Conservation (phyloP, 352 stramenopile genomes). For the Globisporangium rhizosaccharum region DNA sequence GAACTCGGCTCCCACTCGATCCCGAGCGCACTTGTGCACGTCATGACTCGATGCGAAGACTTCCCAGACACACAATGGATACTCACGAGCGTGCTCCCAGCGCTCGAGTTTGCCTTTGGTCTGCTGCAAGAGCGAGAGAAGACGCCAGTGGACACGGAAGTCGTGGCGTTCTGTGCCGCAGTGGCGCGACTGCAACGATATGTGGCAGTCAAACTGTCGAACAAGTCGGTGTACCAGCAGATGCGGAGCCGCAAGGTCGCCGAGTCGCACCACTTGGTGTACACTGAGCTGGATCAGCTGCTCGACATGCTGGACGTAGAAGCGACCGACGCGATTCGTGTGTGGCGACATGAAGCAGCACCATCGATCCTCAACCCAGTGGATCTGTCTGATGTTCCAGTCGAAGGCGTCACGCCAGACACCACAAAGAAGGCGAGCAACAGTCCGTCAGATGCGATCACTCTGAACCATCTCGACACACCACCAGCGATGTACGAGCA, state of each 20-base stretch:
- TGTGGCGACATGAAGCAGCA: background rate
- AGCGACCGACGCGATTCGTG: background rate
- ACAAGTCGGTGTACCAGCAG: slow-evolving; percentile 1
- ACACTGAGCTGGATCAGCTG: slow-evolving; percentile 5
- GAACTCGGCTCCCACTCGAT: background rate
- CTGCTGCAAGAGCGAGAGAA: background rate
- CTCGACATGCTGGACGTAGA: slow-evolving; percentile 4
- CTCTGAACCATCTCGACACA: background rate
- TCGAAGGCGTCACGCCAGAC: too few relatives aligned
- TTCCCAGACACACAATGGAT: slow-evolving; percentile 4
- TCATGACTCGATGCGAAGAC: background rate
- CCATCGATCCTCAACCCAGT: background rate
- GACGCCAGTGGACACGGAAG: background rate
- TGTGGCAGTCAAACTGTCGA: too few relatives aligned
- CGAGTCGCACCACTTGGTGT: slow-evolving; percentile 4
- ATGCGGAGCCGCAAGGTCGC: slow-evolving; percentile 2
- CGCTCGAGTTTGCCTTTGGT: slow-evolving; percentile 1
- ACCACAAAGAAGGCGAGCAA: too few relatives aligned
- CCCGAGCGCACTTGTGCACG: background rate
- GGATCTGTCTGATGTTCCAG: too few relatives aligned
- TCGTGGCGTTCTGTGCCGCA: background rate
- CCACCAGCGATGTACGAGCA: background rate
- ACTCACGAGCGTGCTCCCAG: background rate
- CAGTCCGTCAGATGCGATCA: too few relatives aligned
- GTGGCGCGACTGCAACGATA: background rate